Evolutionary conservation across 192 early-diverging fungal genomes (phyloP), one percentile per base, ranked within the genome.

Genomic region (Gigaspora rosea): DNA sequence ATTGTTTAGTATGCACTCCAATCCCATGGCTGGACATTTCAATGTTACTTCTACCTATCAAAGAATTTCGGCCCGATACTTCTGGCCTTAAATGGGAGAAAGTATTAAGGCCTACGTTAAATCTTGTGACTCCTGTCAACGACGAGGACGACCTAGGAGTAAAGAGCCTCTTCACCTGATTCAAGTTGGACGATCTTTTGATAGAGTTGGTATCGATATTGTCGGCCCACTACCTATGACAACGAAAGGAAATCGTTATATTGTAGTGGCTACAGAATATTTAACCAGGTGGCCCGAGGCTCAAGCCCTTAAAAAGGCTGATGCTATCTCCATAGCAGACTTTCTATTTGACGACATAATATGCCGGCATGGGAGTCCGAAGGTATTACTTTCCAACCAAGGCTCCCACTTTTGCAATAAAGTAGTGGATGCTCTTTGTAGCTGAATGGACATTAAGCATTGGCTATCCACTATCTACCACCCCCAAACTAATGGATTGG

Each of bases 311-410:
- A 59, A 58, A 8, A 63, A 67, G n/a, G 76, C 82, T 0, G 73
- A 79, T 56, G 82, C 56, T 8, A 70, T 66, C 5, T 47, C 67
- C 0, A 52, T 73, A 51, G 71, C 75, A 1, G 49, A 32, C 0
- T 82, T 82, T 51, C 48, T 82, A 0, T 79, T 78, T 61, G 68
- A 82, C 49, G 76, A 82, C 58, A 66, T 79, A n/a, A 63, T 78
- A 11, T 64, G 78, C 22, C 57, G 62, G 12, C 75, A 76, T 78
- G 77, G 77, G 4, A 78, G 73, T 35, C 69, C 80, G 0, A 66
- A 58, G 15, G 77, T 76, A 66, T 61, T 81, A 8, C 32, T 81
- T 2, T 69, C 69, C 0, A 71, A 82, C 22, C 49, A 74, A 46
- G 76, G 75, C 47, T 22, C 62, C 3, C 71, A 82, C 13, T 82